Percentiles rank a stretch among this genome's conserved stretches.
Evolutionary conservation across 106 monocot species (phyloP).

Genomic region (Alisma plantagoaquatica): DNA sequence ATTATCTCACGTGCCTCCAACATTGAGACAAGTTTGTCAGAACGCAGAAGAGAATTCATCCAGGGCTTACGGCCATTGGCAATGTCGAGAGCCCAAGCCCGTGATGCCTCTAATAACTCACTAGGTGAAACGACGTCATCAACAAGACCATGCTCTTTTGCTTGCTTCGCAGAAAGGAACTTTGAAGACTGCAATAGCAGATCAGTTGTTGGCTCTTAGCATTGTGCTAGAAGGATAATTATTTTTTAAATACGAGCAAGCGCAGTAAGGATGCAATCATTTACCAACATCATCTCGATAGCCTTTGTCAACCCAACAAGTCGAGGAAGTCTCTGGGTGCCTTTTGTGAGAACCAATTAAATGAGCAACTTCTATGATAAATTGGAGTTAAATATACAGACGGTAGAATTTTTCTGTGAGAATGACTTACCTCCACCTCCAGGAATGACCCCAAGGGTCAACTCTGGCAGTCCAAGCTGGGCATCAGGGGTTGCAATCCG

Average conservation of each 20-base stretch:
- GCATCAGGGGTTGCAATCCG: constrained; percentile 81
- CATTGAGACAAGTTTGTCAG: constrained; percentile 72
- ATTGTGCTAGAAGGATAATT: too few species aligned
- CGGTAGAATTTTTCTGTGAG: too few species aligned
- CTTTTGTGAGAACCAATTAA: too few species aligned
- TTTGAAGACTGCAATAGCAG: constrained; percentile 55
- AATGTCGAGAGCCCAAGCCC: constrained; percentile 82
- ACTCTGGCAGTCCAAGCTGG: constrained; percentile 87
- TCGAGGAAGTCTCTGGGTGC: constrained; percentile 96
- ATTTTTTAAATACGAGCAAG: too few species aligned
- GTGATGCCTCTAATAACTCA: constrained; percentile 58
- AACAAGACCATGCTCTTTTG: constrained; percentile 66
- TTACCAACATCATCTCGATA: constrained; percentile 91
- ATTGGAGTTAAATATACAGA: too few species aligned
- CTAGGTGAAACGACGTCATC: constrained; percentile 52
- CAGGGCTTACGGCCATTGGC: constrained; percentile 70
- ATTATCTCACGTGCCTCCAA: constrained; percentile 63
- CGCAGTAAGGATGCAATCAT: too few species aligned
- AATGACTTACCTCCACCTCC: constrained; percentile 99
- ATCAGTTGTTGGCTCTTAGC: too few species aligned
- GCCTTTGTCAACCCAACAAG: constrained; percentile 80
- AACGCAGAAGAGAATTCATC: constrained; percentile 77
- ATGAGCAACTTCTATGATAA: too few species aligned
- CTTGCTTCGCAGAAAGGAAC: constrained; percentile 62
- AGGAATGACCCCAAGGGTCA: constrained; percentile 95